Evolutionary conservation across 108 stramenopile genomes (phyloP).

Genomic region (Skeletonema tropicum): DNA sequence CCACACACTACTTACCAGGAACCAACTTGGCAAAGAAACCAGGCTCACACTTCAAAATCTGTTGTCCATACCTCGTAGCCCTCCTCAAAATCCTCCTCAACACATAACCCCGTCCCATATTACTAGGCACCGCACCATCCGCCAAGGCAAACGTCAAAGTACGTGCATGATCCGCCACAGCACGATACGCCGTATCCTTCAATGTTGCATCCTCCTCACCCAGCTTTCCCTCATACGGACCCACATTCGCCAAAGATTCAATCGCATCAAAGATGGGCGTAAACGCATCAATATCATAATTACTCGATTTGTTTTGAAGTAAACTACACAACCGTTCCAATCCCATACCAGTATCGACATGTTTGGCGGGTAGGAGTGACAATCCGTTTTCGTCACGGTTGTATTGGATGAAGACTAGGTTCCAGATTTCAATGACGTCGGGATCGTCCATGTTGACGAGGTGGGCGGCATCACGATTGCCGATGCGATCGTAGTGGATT

Average conservation of each 20-base stretch:
- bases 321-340: conserved; percentile 93
- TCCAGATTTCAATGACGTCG: conserved; percentile 97
- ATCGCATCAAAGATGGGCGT: conserved; percentile 77
- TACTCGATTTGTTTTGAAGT: conserved; percentile 88
- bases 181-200: conserved; percentile 97
- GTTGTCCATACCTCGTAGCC: conserved; percentile 97
- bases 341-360: conserved; percentile 99
- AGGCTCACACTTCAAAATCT: conserved; percentile 89
- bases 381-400: conserved; percentile 84
- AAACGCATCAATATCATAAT: conserved; percentile 98
- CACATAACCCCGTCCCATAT: conserved; percentile 98
- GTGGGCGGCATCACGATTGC: conserved; percentile 84
- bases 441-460: conserved; percentile 98
- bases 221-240: conserved; percentile 84
- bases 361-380: conserved; percentile 82
- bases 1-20: conserved; percentile 58
- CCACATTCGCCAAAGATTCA: conserved; percentile 60
- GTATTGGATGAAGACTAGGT: conserved; percentile 98
- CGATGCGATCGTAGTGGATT: conserved; percentile 97
- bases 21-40: conserved; percentile 94
- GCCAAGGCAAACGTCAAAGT: conserved; percentile 95
- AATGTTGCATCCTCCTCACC: conserved; percentile 83
- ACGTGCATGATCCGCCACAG: conserved; percentile 97
- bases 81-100: conserved; percentile 93
- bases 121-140: conserved; percentile 95